phyloP scores from a whole-genome alignment of 345 rosid species.

The Gossypium sturtianum region DNA sequence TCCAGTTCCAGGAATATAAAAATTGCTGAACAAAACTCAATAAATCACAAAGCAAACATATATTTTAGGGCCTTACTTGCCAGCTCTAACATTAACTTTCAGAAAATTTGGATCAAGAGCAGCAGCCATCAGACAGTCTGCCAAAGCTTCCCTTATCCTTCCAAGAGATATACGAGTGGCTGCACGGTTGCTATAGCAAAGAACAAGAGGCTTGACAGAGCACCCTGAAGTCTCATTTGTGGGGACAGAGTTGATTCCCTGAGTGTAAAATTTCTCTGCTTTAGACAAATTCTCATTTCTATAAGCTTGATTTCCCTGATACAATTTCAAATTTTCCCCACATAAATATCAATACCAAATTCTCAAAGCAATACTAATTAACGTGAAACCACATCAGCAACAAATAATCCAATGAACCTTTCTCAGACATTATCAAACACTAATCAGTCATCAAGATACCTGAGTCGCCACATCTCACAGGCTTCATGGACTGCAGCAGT shows the following conservation, averaged over 20 bases:
- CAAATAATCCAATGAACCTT: conserved; percentile 1
- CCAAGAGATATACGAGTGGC: conserved; percentile 89
- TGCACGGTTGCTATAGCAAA: conserved; percentile 97
- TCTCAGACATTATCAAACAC: neutral
- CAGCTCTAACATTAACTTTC: conserved; percentile 80
- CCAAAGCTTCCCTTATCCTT: conserved; percentile 81
- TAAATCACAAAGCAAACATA: neutral
- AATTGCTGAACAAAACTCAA: neutral
- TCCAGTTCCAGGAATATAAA: neutral
- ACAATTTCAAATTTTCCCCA: conserved; percentile 14
- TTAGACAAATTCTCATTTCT: conserved; percentile 45
- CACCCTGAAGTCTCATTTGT: conserved; percentile 36
- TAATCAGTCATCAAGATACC: conserved; percentile 36
- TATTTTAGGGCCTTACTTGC: conserved; percentile 55
- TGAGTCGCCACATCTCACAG: conserved; percentile 85
- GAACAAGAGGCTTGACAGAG: conserved; percentile 64
- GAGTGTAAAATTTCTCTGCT: conserved; percentile 83
- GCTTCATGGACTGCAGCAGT: conserved; percentile 38
- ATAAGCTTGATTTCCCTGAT: conserved; percentile 83
- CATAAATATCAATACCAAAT: neutral
- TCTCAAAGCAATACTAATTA: conserved; percentile 7
- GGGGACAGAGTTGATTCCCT: conserved; percentile 59
- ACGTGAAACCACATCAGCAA: neutral
- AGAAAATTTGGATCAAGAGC: conserved; percentile 68
- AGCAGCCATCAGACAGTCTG: conserved; percentile 68